Base-by-base conservation (phyloP, 2,329 filamentous ascomycete species). In the Diaporthe eres region DNA sequence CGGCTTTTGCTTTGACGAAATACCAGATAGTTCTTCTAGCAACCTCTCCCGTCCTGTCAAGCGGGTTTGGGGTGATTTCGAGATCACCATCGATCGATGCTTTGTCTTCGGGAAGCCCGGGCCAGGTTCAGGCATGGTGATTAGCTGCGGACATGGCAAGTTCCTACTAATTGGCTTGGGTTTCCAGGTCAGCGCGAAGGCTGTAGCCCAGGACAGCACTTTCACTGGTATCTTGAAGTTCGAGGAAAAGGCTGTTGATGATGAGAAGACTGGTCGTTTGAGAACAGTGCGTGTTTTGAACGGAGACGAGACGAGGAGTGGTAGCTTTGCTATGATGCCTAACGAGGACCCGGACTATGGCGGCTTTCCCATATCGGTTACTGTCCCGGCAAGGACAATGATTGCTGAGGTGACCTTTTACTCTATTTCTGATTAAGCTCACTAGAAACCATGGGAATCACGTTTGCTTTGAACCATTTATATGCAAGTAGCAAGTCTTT, bases 311-410 rank as follows among this genome's bases (percentile, higher is more conserved):
- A 86, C 85, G 1, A 80, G 85, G 57, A 83, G 82, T 77, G 88
- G 89, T 1, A 81, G 82, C 63, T 87, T 85, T 65, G 79, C 85
- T 25, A 88, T 90, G 77, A 91, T 91, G 90, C 90, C 88, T 0
- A 89, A 86, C 75, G 87, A 90, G 47, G 84, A 89, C 47, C 88
- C 88, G 0, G 88, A 90, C 76, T 90, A 90, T 79, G 89, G 89
- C 1, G 87, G 87, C 0, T 90, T 90, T 75, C 88, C 88, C 0
- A 90, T 90, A 44, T 85, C 85, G 37, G 85, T 91, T 1, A 90
- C 88, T 0, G 87, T 90, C 44, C 89, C 88, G 1, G 87, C 88
- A 0, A 81, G 85, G 72, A 90, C 89, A 3, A 85, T 83, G 60
- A 86, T 89, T 76, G 86, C 86, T 0, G 83, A 86, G 68, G 80